Evolutionary conservation across 257 asterid genomes (phyloP).

Genomic region (Ocimum tenuiflorum): DNA sequence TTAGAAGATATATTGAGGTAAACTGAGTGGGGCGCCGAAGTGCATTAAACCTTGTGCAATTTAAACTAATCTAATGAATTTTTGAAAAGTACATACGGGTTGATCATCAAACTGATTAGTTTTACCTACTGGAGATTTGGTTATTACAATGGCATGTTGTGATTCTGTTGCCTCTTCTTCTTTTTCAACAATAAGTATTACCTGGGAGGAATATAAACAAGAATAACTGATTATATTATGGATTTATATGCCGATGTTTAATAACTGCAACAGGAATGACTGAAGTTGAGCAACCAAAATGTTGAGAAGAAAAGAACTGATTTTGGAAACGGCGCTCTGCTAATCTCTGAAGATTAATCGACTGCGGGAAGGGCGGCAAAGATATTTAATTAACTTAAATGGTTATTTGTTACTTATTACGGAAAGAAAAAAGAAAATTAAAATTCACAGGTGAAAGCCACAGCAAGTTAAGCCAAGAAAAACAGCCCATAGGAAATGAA

Average conservation of each 20-base stretch:
- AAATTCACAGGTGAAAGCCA: not conserved
- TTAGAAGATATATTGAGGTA: slow-evolving; percentile 13
- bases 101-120: slow-evolving; percentile 31
- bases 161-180: slow-evolving; percentile 32
- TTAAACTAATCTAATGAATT: slow-evolving; percentile 1
- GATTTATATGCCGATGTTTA: too few species aligned
- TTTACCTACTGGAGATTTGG: slow-evolving; percentile 37
- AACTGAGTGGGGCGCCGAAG: slow-evolving; percentile 15
- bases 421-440: not conserved
- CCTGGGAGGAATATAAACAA: slow-evolving; percentile 36
- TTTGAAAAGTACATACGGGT: slow-evolving; percentile 22
- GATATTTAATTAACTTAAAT: not conserved
- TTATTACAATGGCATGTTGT: slow-evolving; percentile 36
- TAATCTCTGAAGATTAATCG: not conserved
- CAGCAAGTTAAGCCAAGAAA: not conserved
- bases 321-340: not conserved
- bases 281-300: not conserved
- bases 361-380: not conserved
- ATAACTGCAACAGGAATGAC: too few species aligned
- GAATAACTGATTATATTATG: slow-evolving; percentile 6
- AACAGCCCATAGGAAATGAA: not conserved
- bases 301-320: not conserved
- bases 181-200: slow-evolving; percentile 45
- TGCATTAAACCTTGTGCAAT: slow-evolving; percentile 16
- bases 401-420: not conserved